Base-by-base conservation (phyloP, 2,329 filamentous ascomycete genomes). In the Lecanosticta acicola region DNA sequence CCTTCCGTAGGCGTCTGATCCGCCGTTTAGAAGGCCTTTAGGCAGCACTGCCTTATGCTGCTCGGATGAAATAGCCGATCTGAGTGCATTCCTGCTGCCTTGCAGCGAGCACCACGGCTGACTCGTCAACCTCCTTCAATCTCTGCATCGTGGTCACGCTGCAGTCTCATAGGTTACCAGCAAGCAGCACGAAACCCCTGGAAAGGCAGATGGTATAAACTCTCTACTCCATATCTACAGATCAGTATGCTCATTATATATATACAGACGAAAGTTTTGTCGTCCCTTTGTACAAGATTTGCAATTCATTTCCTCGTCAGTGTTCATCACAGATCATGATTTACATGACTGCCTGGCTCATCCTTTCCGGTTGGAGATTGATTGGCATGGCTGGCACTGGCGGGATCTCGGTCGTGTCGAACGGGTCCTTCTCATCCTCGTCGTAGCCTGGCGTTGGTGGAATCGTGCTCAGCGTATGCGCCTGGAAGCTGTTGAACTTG, bases 401-500 rank as follows among this genome's bases (percentile, higher is more conserved):
- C 1, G 60, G 60, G 20, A 58, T 48, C 11, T 29, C 24, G 3
- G 53, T 45, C 24, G 40, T 60, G 24, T 69, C 67, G 47, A 71
- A 71, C 0, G 68, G 68, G 49, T 67, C 66, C 17, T 61, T 51
- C 5, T 49, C 46, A 9, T 58, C 52, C 11, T 54, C 50, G 3
- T 59, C 51, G 7, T 45, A 43, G 16, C 57, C 63, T n/a, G 68
- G 68, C 4, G 67, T 72, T 2, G 65, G 67, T n/a, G 68, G 68
- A 21, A 71, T 70, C 0, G 65, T 64, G 8, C 59, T 59, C 38
- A 71, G 49, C 26, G 62, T 55, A 2, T 66, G 67, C 7, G 55
- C 59, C 37, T 55, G 35, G 32, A 55, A 61, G 48, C 46, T 48
- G 48, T 60, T 55, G 35, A 46, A 44, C 8, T 61, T 59, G 14